These are phyloP conservation scores for Cladosporium sp. DNA, from an alignment of 2,329 filamentous ascomycete species.

Conservation along the genomic window DNA sequence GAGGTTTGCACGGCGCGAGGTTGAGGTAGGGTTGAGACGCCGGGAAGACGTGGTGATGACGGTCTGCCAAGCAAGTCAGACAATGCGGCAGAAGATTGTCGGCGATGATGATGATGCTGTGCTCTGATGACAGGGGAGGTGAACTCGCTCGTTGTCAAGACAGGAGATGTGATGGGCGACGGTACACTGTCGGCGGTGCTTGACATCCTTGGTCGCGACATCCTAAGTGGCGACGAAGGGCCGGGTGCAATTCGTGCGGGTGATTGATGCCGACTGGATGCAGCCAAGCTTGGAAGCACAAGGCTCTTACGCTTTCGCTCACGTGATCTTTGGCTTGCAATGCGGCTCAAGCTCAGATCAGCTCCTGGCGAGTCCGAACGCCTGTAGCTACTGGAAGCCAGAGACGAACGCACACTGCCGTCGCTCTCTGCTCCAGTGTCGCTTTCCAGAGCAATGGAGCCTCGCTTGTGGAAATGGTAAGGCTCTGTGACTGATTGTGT, in stretches of 20 bases:
- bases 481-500: conserved; percentile 55
- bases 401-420: conserved; percentile 80
- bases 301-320: conserved; percentile 87
- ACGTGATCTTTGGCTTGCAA: conserved; percentile 66
- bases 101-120: conserved; percentile 69
- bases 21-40: conserved; percentile 76
- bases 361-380: conserved; percentile 89
- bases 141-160: conserved; percentile 80
- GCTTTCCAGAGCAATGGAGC: conserved; percentile 78
- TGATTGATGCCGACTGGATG: conserved; percentile 84
- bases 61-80: conserved; percentile 67
- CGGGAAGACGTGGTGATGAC: conserved; percentile 77
- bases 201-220: conserved; percentile 75
- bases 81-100: conserved; percentile 87
- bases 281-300: conserved; percentile 67
- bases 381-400: conserved; percentile 56
- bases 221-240: conserved; percentile 76
- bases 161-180: conserved; percentile 87
- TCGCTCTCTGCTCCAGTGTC: conserved; percentile 85
- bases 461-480: conserved; percentile 64
- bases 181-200: conserved; percentile 64
- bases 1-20: conserved; percentile 88
- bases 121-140: conserved; percentile 68
- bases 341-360: conserved; percentile 74
- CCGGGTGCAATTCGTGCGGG: conserved; percentile 73